Conservation (phyloP, 306 rosid species). For the Dalbergia oliveri region DNA sequence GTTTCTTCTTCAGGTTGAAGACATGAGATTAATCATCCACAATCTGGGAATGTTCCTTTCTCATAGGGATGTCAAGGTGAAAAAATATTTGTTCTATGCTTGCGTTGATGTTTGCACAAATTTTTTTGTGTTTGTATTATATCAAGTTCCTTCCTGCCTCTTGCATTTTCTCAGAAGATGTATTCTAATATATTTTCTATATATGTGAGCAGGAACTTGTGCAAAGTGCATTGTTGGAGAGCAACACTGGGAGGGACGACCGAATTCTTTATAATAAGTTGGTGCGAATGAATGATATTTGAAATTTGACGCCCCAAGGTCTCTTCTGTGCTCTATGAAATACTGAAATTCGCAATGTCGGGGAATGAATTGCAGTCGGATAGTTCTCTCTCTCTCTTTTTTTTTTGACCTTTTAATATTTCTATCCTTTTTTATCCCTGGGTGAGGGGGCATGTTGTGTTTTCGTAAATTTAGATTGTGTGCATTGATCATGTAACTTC, state of each 20-base stretch:
- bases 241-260: constrained; percentile 95
- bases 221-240: constrained; percentile 95
- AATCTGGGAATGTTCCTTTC: constrained; percentile 90
- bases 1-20: constrained; percentile 82
- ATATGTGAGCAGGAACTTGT: constrained; percentile 85
- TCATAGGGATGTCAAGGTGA: constrained; percentile 95
- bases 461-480: neutral
- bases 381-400: neutral
- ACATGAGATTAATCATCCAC: constrained; percentile 83
- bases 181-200: constrained; percentile 35
- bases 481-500: neutral
- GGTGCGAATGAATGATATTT: constrained; percentile 72
- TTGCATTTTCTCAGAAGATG: neutral
- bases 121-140: neutral
- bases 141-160: neutral
- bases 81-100: constrained; percentile 5
- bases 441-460: too few relatives aligned
- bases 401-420: neutral
- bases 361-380: constrained; percentile 2
- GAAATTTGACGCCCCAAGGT: constrained; percentile 43
- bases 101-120: neutral
- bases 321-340: neutral
- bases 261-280: constrained; percentile 87
- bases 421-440: neutral
- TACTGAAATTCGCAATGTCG: neutral